Evolutionary conservation across 2,329 filamentous ascomycete species (phyloP).

Genomic region (Neofusicoccum cordaticola): DNA sequence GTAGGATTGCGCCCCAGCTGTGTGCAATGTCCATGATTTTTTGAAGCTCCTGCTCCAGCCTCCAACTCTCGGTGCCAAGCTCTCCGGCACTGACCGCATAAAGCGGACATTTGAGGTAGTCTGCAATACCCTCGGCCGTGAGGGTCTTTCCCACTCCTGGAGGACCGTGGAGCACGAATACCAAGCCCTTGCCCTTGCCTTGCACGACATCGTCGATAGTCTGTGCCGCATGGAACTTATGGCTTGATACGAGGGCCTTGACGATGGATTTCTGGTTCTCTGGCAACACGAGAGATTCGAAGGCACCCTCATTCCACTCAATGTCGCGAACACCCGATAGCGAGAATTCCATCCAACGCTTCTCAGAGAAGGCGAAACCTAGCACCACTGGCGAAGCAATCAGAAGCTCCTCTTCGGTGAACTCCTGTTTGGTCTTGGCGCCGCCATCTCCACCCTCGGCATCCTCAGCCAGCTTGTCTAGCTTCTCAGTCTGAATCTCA

Average conservation of each 20-base stretch:
- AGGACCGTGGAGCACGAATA: slow-evolving; percentile 77
- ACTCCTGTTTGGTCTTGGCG: slow-evolving; percentile 47
- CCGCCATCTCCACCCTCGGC: slow-evolving; percentile 12
- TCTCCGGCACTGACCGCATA: slow-evolving; percentile 83
- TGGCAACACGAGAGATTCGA: slow-evolving; percentile 74
- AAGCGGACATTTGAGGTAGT: slow-evolving; percentile 75
- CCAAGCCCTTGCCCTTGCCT: slow-evolving; percentile 83
- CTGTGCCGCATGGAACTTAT: slow-evolving; percentile 76
- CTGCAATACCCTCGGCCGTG: slow-evolving; percentile 82
- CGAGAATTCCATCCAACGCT: slow-evolving; percentile 85
- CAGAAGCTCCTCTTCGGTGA: slow-evolving; percentile 79
- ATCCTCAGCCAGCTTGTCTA: slow-evolving; percentile 52
- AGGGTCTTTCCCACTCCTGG: slow-evolving; percentile 87
- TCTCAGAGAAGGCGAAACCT: slow-evolving; percentile 84
- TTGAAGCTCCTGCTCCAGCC: slow-evolving; percentile 72
- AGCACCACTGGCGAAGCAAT: slow-evolving; percentile 81
- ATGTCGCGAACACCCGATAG: slow-evolving; percentile 78
- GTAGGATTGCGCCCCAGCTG: slow-evolving; percentile 78
- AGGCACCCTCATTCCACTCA: slow-evolving; percentile 79
- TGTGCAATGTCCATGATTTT: slow-evolving; percentile 84
- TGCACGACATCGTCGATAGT: slow-evolving; percentile 71
- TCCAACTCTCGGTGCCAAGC: slow-evolving; percentile 72
- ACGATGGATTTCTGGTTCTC: slow-evolving; percentile 63
- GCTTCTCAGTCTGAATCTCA: slow-evolving; percentile 55
- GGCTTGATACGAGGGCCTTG: slow-evolving; percentile 76